Evolutionary conservation across 2,329 filamentous ascomycete species (phyloP), one percentile per base, ranked within the genome.

Genomic region (Xylaria hypoxylon): DNA sequence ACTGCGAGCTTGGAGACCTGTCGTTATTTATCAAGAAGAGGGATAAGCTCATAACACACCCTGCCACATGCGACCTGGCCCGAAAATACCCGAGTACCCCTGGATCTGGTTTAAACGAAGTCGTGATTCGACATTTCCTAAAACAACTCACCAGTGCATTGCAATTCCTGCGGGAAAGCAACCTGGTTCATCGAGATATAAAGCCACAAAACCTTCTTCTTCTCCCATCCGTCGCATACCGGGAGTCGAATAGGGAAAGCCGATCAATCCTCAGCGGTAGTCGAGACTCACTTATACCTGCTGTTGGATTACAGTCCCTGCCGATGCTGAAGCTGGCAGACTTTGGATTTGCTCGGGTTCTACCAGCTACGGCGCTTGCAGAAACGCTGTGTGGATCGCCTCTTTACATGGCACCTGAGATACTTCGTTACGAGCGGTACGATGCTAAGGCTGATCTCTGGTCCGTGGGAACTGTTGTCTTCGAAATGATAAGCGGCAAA

Each of bases 311-410:
- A 33, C 85, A 88, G 59, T 96, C 94, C 19, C 81, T 99, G 47
- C 96, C 96, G 4, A 96, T 98, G 91, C 87, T 99, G 67, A 99
- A 99, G 82, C 90, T 99, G 73, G 96, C 96, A 64, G 96, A 99
- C 81, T 99, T 99, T 77, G 96, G 96, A n/a, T 99, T 99, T 77
- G 96, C 96, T 62, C 90, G 96, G 62, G 93, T 96, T 62, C 83
- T 99, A 55, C 95, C 96, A 1, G 90, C 92, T 7, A 97, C 95
- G 0, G 95, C 94, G 5, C 86, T 99, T 69, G 96, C 96, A 11
- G 96, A 99, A 78, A 99, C 96, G 0, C 87, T 99, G 0, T 99
- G 96, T 79, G 96, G 96, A 19, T 98, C 96, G 13, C 96, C 96
- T 10, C 84, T 99, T 28, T 99, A 99, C 82, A 99, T 99, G 96